Evolutionary conservation across 805 yeast species (phyloP).

Genomic region (Debaryomyces castellii): DNA sequence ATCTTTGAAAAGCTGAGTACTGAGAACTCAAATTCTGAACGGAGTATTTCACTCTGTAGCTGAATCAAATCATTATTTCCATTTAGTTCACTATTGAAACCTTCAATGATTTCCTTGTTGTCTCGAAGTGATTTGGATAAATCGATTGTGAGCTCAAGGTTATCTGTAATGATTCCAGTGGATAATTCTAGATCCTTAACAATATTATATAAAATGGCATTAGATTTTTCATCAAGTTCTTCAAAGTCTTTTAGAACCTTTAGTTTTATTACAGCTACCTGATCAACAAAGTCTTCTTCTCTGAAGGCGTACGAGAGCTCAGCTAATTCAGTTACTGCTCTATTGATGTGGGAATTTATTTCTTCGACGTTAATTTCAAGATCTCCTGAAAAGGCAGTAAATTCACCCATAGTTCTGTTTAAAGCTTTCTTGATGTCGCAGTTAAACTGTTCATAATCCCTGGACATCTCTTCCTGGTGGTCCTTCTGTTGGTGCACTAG

Average conservation of each 20-base stretch:
- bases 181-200: conserved; percentile 3
- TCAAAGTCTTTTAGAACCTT: conserved; percentile 1
- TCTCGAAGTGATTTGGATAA: conserved; percentile 1
- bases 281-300: conserved; percentile 1
- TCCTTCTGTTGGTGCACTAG: conserved; percentile 3
- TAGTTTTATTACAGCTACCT: background rate
- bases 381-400: conserved; percentile 2
- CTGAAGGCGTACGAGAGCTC: conserved; percentile 1
- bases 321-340: background rate
- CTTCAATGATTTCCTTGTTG: conserved; percentile 1
- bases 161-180: background rate
- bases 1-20: conserved; percentile 5
- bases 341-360: background rate
- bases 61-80: conserved; percentile 1
- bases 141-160: background rate
- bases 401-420: background rate
- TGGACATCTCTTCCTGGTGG: conserved; percentile 6
- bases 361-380: conserved; percentile 4
- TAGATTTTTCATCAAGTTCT: conserved; percentile 2
- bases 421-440: conserved; percentile 3
- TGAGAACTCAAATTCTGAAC: conserved; percentile 7
- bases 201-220: conserved; percentile 1
- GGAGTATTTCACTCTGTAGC: conserved; percentile 1
- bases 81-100: background rate
- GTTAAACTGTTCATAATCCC: conserved; percentile 5